Base-by-base conservation (phyloP, 2,329 filamentous ascomycete species). In the Arachnopeziza araneosa region DNA sequence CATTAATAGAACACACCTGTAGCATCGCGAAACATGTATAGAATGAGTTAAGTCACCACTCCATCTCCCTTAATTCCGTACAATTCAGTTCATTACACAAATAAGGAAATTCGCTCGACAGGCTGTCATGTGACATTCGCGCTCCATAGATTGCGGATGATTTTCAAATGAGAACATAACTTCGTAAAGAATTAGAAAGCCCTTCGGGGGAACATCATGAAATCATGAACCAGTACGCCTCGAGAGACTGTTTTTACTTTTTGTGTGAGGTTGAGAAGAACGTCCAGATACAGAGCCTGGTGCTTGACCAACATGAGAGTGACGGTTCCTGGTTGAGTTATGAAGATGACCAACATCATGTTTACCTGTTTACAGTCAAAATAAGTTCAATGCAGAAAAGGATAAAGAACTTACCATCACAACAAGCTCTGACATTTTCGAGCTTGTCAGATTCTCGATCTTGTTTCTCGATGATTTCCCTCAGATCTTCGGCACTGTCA, bases 351-450 rank as follows among this genome's bases (percentile, higher is more conserved):
- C 82, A 54, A 91, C 88, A 72, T 91, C 88, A 69, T 91, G 88
- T 77, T 89, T 90, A 67, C 88, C 86, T 89, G 60, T 48, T 12
- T 56, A 26, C n/a, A 58, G 17, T 55, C 70, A 66, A 74, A 69
- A 30, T 21, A 24, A 14, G 14, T 21, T n/a, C 24, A 6, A 49
- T 52, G 14, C 24, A 36, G 19, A n/a, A 23, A 24, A 52, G 32
- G 5, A 22, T 26, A 51, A 9, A 30, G 59, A 59, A 78, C 88
- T 83, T 82, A 93, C 93, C 95, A 83, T 98, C 95, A 75, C 95
- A 99, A 78, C 95, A 99, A 61, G 93, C 93, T 72, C 95, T 83
- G 65, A 99, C 95, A 74, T 99, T 97, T 80, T 98, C 93, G 69
- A 98, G 80, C 63, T 87, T 83, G 71, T 93, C 90, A 24, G 87